These are phyloP conservation scores for Fusarium clavum DNA, from an alignment of 2,329 filamentous ascomycete genomes.

Conservation along the genomic window DNA sequence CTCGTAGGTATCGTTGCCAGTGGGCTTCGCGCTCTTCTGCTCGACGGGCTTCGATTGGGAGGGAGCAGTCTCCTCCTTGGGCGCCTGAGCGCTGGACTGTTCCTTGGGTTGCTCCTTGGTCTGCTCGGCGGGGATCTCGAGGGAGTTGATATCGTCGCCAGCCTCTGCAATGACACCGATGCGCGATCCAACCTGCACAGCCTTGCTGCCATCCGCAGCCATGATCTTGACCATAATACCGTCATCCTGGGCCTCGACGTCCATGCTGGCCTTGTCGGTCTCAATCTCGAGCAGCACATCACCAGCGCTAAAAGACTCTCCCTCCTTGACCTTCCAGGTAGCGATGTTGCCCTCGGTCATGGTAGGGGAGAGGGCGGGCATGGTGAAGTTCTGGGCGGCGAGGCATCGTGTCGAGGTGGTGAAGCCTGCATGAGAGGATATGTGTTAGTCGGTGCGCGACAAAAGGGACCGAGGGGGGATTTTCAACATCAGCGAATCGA, in stretches of 20 bases:
- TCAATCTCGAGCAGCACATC: conserved; percentile 93
- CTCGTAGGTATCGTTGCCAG: conserved; percentile 65
- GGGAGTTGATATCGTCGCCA: conserved; percentile 79
- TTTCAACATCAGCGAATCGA: conserved; percentile 27
- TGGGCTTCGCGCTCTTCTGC: conserved; percentile 52
- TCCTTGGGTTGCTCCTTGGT: conserved; percentile 77
- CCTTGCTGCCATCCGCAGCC: conserved; percentile 78
- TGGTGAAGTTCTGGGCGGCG: conserved; percentile 87
- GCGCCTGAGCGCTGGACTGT: conserved; percentile 43
- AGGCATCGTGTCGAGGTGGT: conserved; percentile 70
- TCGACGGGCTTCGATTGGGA: conserved; percentile 51
- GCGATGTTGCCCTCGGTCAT: conserved; percentile 95
- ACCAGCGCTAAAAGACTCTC: conserved; percentile 82
- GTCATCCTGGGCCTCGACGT: conserved; percentile 92
- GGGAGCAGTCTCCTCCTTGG: conserved; percentile 53
- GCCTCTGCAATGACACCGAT: conserved; percentile 87
- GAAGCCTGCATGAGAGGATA: conserved; percentile 63
- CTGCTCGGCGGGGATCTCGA: conserved; percentile 77
- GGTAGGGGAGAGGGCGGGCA: conserved; percentile 91
- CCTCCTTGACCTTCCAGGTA: conserved; percentile 87
- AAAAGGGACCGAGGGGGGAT: conserved; percentile 40
- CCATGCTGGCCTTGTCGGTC: conserved; percentile 95
- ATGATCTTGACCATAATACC: conserved; percentile 88
- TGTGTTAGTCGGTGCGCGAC: conserved; percentile 43
- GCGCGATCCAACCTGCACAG: conserved; percentile 79